Conservation (phyloP, 306 rosid species). For the Fragaria iinumae region DNA sequence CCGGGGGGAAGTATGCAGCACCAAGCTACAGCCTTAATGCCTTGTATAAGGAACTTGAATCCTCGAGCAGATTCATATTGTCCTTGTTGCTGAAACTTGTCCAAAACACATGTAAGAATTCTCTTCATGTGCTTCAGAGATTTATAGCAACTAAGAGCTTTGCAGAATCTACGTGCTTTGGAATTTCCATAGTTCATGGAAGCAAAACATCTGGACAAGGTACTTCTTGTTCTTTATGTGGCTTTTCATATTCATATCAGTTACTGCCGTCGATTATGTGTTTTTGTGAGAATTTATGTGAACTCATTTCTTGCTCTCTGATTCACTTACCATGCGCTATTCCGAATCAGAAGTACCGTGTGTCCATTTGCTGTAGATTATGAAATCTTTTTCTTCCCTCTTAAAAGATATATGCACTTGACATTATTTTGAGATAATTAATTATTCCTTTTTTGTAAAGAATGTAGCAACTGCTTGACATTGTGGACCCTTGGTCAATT, state of each 20-base stretch:
- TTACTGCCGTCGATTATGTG: conserved; percentile 6
- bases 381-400: background rate
- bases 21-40: conserved; percentile 65
- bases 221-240: conserved; percentile 32
- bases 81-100: conserved; percentile 73
- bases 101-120: conserved; percentile 58
- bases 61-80: conserved; percentile 76
- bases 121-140: conserved; percentile 83
- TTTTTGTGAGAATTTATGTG: conserved; percentile 1
- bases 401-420: background rate
- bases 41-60: conserved; percentile 78
- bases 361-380: background rate
- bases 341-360: background rate
- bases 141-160: conserved; percentile 71
- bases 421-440: background rate
- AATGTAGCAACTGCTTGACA: background rate
- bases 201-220: conserved; percentile 53
- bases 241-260: conserved; percentile 16
- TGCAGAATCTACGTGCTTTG: conserved; percentile 70
- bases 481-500: background rate
- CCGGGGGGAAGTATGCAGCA: conserved; percentile 60
- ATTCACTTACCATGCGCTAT: conserved; percentile 1
- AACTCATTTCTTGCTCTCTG: conserved; percentile 5
- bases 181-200: conserved; percentile 38
- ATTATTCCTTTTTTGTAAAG: background rate